phyloP scores from a whole-genome alignment of 805 yeast species.

The Wickerhamiella kurtzmanii region DNA sequence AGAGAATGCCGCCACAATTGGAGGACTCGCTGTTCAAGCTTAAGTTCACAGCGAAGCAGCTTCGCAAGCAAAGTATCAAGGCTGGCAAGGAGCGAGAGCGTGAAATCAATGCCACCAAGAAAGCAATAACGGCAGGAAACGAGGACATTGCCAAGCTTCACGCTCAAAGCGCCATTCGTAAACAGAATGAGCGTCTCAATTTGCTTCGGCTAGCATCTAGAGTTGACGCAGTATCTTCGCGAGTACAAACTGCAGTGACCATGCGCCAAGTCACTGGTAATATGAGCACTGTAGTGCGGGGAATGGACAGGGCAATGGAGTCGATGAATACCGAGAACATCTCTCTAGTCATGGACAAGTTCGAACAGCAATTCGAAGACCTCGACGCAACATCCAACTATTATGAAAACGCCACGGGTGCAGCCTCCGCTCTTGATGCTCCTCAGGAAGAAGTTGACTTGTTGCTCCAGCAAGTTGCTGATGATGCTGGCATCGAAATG shows the following conservation, averaged over 20 bases:
- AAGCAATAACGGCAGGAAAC: conserved; percentile 72
- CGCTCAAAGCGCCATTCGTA: conserved; percentile 92
- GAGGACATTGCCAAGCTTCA: conserved; percentile 87
- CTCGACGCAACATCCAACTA: conserved; percentile 86
- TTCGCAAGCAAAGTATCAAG: conserved; percentile 75
- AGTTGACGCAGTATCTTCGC: conserved; percentile 88
- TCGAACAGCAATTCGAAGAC: conserved; percentile 92
- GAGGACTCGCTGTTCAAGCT: conserved; percentile 23
- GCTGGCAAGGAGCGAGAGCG: conserved; percentile 81
- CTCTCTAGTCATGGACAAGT: conserved; percentile 91
- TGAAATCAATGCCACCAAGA: conserved; percentile 81
- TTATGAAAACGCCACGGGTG: conserved; percentile 80
- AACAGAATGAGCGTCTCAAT: conserved; percentile 73
- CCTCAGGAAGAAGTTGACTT: conserved; percentile 94
- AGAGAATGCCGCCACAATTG: conserved; percentile 18
- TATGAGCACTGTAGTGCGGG: conserved; percentile 83
- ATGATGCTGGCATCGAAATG: conserved; percentile 91
- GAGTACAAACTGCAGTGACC: conserved; percentile 96
- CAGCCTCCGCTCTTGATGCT: conserved; percentile 74
- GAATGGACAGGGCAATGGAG: conserved; percentile 93
- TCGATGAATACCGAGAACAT: conserved; percentile 91
- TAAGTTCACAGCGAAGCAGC: conserved; percentile 83
- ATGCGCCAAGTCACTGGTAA: conserved; percentile 91
- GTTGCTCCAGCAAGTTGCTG: conserved; percentile 83
- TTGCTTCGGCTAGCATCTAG: conserved; percentile 71